Evolutionary conservation across 2,329 filamentous ascomycete species (phyloP).

Genomic region (Sporothrix variecibatus): DNA sequence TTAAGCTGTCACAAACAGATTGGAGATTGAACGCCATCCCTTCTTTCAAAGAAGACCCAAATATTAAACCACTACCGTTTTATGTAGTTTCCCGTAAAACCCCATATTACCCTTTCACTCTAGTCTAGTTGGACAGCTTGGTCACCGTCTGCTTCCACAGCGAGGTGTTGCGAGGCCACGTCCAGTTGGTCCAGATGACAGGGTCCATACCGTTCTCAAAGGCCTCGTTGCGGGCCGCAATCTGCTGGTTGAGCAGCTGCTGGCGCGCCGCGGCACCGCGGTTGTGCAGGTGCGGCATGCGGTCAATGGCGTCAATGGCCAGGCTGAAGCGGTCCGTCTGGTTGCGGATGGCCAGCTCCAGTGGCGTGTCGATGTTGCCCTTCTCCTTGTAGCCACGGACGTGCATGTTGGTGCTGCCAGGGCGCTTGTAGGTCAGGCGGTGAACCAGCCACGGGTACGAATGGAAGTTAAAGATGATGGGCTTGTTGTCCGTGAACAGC

Average conservation of each 20-base stretch:
- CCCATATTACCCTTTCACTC: neutral
- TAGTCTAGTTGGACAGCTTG: slow-evolving; percentile 18
- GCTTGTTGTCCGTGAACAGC: slow-evolving; percentile 71
- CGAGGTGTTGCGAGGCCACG: slow-evolving; percentile 52
- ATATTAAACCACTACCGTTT: neutral
- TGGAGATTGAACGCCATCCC: slow-evolving; percentile 5
- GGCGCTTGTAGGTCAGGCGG: slow-evolving; percentile 73
- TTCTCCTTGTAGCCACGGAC: slow-evolving; percentile 82
- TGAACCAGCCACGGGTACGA: slow-evolving; percentile 80
- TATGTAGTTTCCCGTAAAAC: neutral
- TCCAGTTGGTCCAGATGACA: slow-evolving; percentile 64
- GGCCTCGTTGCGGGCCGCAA: slow-evolving; percentile 63
- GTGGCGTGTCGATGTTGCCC: slow-evolving; percentile 80
- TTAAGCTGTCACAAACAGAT: neutral
- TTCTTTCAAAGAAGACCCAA: neutral
- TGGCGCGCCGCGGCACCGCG: slow-evolving; percentile 63
- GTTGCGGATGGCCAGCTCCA: slow-evolving; percentile 77
- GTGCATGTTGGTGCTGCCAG: slow-evolving; percentile 66
- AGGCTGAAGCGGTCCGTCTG: slow-evolving; percentile 75
- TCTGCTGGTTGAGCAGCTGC: slow-evolving; percentile 64
- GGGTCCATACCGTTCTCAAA: slow-evolving; percentile 73
- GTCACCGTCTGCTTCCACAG: slow-evolving; percentile 36
- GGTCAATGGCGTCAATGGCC: slow-evolving; percentile 75
- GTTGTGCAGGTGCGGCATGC: slow-evolving; percentile 64
- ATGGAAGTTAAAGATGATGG: slow-evolving; percentile 83